Evolutionary conservation across 805 yeast genomes (phyloP).

Genomic region (Zygosaccharomyces rouxii): DNA sequence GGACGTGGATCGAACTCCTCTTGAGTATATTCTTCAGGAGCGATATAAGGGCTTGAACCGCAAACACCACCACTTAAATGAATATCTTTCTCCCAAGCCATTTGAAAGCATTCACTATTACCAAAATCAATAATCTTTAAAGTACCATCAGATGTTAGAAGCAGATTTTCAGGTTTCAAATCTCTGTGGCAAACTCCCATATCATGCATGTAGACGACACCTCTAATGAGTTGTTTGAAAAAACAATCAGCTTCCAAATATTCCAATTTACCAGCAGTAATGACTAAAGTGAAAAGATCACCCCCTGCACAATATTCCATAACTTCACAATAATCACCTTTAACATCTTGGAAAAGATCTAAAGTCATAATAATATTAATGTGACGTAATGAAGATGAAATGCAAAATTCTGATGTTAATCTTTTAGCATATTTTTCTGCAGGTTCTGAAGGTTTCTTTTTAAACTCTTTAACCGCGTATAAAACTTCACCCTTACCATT

Average conservation of each 20-base stretch:
- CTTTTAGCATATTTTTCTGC: conserved; percentile 66
- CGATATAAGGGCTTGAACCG: conserved; percentile 86
- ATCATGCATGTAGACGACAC: conserved; percentile 83
- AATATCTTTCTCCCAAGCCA: conserved; percentile 76
- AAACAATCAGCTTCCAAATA: conserved; percentile 85
- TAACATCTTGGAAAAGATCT: conserved; percentile 74
- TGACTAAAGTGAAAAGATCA: conserved; percentile 67
- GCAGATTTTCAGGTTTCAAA: conserved; percentile 87
- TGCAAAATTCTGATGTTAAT: conserved; percentile 77
- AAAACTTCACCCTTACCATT: conserved; percentile 42
- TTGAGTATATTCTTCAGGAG: conserved; percentile 74
- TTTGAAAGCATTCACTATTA: conserved; percentile 72
- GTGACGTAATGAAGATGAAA: conserved; percentile 74
- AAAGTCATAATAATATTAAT: conserved; percentile 70
- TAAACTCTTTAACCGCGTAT: conserved; percentile 86
- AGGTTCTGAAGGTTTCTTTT: conserved; percentile 54
- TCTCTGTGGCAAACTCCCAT: conserved; percentile 93
- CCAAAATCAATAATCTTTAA: conserved; percentile 88
- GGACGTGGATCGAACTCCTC: conserved; percentile 74
- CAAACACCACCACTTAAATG: conserved; percentile 71
- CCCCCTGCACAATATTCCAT: conserved; percentile 86
- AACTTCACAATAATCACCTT: conserved; percentile 78
- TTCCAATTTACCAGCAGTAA: conserved; percentile 73
- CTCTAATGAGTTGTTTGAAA: conserved; percentile 78
- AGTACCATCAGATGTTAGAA: conserved; percentile 67